Base-by-base conservation (phyloP, 1,139 yeast genomes). In the Yamadazyma diospyri region DNA sequence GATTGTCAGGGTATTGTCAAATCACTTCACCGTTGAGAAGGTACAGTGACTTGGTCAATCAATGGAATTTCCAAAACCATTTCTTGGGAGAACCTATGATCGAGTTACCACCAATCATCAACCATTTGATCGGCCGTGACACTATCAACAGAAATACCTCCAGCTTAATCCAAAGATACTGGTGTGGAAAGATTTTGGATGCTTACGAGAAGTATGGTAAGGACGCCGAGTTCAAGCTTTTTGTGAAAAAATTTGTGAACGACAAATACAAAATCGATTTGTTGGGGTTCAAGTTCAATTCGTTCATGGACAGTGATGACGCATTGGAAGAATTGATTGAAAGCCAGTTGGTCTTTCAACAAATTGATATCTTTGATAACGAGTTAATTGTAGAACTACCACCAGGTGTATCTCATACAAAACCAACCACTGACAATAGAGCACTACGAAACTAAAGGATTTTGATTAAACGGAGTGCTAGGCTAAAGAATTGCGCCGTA, bases 1-100 rank as follows among this genome's bases (percentile, higher is more conserved):
- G 94, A 2, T 59, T 82, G 8, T 54, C 59, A 0, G 56, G 63
- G 10, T 88, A 92, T 50, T 69, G 84, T 6, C 85, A 87, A 24
- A 80, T 85, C 3, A 88, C 98, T 0, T 88, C 97, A 0, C 98
- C 98, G 2, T 66, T 92, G 41, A 67, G 98, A 56, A 64, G 98
- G 43, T 83, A 76, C 46, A 80, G 81, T n/a, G 98, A 92, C 55
- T 60, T 88, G 47, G 53, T 88, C 5, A 80, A 81, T 45, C 97
- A 88, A 48, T 76, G 92, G 75, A 57, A 53, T 35, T 47, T 68
- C 29, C 68, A 65, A 36, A 29, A 24, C 7, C 27, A 31, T 25
- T 27, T 32, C 20, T 25, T 27, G 13, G 8, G 16, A 7, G 8
- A 30, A 7, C 19, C 28, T n/a, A 19, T 16, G 13, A 53, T 30